phyloP scores from a whole-genome alignment of 2,329 filamentous ascomycete genomes.

The Xylaria sp. region DNA sequence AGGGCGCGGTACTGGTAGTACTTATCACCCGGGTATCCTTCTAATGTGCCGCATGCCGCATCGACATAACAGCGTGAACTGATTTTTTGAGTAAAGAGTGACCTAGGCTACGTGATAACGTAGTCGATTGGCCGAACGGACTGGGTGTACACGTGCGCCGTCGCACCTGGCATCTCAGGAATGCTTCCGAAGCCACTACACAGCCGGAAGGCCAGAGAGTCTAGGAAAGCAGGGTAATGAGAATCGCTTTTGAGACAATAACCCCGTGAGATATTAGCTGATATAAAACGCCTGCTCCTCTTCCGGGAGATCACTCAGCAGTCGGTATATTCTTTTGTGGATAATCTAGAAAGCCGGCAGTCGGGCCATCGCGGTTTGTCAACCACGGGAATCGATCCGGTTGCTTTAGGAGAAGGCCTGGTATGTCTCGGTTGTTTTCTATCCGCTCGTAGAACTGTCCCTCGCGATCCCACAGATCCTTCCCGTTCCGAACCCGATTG shows the following conservation, averaged over 20 bases:
- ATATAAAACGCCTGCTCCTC: neutral
- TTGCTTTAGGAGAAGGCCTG: constrained; percentile 51
- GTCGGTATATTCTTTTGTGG: constrained; percentile 27
- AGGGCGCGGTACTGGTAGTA: neutral
- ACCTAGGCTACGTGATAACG: neutral
- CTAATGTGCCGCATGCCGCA: neutral
- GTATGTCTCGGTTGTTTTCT: constrained; percentile 59
- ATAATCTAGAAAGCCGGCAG: constrained; percentile 57
- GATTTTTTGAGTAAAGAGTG: neutral
- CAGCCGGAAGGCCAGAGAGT: neutral
- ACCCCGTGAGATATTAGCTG: neutral
- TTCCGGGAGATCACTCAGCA: neutral
- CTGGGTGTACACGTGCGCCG: neutral
- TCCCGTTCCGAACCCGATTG: constrained; percentile 55
- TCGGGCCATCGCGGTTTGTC: constrained; percentile 51
- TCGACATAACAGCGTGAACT: neutral
- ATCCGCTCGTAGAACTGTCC: constrained; percentile 55
- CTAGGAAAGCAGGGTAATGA: neutral
- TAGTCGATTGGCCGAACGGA: neutral
- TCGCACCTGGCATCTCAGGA: neutral
- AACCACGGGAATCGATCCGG: constrained; percentile 52
- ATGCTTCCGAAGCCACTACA: neutral
- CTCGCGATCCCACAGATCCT: constrained; percentile 60
- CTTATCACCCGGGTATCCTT: neutral
- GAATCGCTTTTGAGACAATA: neutral